Conservation (phyloP, 2,329 filamentous ascomycete species). For the Periconia digitata region DNA sequence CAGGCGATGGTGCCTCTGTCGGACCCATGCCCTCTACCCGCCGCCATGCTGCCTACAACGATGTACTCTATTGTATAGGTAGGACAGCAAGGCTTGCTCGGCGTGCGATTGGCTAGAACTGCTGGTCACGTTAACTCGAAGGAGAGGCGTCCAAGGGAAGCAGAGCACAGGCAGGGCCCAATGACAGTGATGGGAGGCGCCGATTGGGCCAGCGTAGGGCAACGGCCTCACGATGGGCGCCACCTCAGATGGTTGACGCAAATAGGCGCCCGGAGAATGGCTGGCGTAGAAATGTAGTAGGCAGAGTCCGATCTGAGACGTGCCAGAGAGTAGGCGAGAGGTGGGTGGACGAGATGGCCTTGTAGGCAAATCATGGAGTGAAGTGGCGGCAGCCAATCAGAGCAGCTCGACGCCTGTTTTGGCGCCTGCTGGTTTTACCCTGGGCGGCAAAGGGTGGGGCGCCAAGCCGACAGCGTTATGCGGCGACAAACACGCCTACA, state of each 20-base stretch:
- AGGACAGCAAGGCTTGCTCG: slow-evolving; percentile 12
- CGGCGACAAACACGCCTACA: background rate
- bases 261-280: slow-evolving; percentile 42
- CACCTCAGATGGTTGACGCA: slow-evolving; percentile 32
- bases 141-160: slow-evolving; percentile 26
- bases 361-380: slow-evolving; percentile 20
- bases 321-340: slow-evolving; percentile 23
- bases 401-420: slow-evolving; percentile 13
- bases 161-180: slow-evolving; percentile 22
- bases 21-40: slow-evolving; percentile 24
- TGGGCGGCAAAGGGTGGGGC: slow-evolving; percentile 24
- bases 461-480: slow-evolving; percentile 5
- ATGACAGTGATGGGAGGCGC: slow-evolving; percentile 37
- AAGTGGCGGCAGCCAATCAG: slow-evolving; percentile 30
- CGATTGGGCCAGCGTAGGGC: slow-evolving; percentile 17
- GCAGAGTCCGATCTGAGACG: slow-evolving; percentile 40
- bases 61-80: slow-evolving; percentile 25
- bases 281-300: slow-evolving; percentile 36
- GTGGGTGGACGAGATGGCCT: slow-evolving; percentile 29
- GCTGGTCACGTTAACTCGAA: slow-evolving; percentile 27
- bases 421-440: slow-evolving; percentile 25
- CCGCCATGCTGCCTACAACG: slow-evolving; percentile 29
- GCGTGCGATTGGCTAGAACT: slow-evolving; percentile 29
- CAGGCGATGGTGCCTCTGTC: slow-evolving; percentile 14
- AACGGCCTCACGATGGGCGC: slow-evolving; percentile 35